A percentile compares a stretch with the other conserved stretches of the same genome.
Evolutionary conservation across 805 yeast species (phyloP).

Genomic region (Candida silvatica): DNA sequence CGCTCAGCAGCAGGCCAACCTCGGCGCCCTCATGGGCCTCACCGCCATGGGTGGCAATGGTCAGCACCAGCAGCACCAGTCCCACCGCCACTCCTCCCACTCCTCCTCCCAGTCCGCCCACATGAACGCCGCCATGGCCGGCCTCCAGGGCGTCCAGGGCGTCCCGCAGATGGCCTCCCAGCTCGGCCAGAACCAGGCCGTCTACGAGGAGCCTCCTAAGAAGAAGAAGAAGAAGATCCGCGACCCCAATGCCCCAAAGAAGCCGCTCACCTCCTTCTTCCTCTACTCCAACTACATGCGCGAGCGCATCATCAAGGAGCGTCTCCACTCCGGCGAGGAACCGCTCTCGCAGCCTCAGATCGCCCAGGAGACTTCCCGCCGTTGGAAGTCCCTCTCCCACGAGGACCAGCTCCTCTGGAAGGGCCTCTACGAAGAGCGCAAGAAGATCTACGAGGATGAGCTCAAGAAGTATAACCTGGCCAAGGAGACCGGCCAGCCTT

Average conservation of each 20-base stretch:
- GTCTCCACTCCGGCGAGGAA: conserved; percentile 49
- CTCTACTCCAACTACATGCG: conserved; percentile 69
- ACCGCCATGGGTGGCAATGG: too few species aligned
- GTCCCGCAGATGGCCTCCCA: not conserved
- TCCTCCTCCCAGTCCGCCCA: too few species aligned
- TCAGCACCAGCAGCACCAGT: too few species aligned
- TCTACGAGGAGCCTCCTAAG: conserved; percentile 27
- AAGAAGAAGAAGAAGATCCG: conserved; percentile 43
- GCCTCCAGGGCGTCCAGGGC: not conserved
- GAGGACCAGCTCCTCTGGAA: conserved; percentile 69
- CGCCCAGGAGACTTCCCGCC: conserved; percentile 67
- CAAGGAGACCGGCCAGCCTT: conserved; percentile 20
- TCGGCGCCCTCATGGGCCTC: too few species aligned
- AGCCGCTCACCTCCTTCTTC: conserved; percentile 85
- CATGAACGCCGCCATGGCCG: conserved; percentile 5
- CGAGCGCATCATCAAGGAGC: conserved; percentile 59
- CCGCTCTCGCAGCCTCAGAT: conserved; percentile 69
- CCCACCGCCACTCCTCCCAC: too few species aligned
- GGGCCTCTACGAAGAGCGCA: conserved; percentile 41
- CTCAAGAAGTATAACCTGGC: conserved; percentile 21
- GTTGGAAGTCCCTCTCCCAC: conserved; percentile 70
- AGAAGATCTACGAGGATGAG: conserved; percentile 26
- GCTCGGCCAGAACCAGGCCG: conserved; percentile 4
- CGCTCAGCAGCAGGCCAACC: too few species aligned
- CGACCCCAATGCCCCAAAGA: conserved; percentile 95